Conservation (phyloP, 371 early-diverging fungal species). For the Syncephalastrum contaminatum region DNA sequence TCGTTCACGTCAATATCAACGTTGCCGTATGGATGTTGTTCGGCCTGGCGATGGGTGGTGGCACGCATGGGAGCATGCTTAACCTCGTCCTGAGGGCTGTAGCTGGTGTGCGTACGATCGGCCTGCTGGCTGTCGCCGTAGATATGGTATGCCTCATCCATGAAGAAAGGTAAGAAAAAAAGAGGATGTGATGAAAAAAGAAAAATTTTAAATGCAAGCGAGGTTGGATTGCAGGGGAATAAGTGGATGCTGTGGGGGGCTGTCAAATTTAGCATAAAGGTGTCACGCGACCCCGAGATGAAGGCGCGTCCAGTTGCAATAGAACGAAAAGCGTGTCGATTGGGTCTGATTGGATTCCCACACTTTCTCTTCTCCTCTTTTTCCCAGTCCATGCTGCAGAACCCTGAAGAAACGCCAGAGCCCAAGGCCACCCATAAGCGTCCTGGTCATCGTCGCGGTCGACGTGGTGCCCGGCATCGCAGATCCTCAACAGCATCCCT, state of each 20-base stretch:
- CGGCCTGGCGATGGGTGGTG: not conserved
- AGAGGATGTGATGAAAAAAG: too few species aligned
- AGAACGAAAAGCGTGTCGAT: too few species aligned
- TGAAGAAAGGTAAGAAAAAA: too few species aligned
- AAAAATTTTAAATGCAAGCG: too few species aligned
- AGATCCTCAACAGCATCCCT: slow-evolving; percentile 7
- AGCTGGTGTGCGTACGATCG: slow-evolving; percentile 5
- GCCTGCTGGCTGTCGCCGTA: too few species aligned
- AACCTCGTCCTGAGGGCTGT: slow-evolving; percentile 15
- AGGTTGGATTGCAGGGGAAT: too few species aligned
- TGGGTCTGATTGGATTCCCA: not conserved
- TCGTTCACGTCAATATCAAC: not conserved
- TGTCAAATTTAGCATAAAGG: too few species aligned
- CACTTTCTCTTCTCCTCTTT: slow-evolving; percentile 6
- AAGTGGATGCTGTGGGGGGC: too few species aligned
- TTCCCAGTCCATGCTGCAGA: not conserved
- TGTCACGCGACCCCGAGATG: too few species aligned
- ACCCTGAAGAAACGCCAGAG: not conserved
- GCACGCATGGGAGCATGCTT: slow-evolving; percentile 12
- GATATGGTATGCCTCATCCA: too few species aligned
- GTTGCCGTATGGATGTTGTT: slow-evolving; percentile 4
- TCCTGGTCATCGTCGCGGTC: slow-evolving; percentile 18
- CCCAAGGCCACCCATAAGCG: slow-evolving; percentile 3
- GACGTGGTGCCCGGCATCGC: slow-evolving; percentile 21
- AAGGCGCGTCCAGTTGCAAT: too few species aligned